Base-by-base conservation (phyloP, 2,329 filamentous ascomycete species). In the Phyllosticta capitalensis region DNA sequence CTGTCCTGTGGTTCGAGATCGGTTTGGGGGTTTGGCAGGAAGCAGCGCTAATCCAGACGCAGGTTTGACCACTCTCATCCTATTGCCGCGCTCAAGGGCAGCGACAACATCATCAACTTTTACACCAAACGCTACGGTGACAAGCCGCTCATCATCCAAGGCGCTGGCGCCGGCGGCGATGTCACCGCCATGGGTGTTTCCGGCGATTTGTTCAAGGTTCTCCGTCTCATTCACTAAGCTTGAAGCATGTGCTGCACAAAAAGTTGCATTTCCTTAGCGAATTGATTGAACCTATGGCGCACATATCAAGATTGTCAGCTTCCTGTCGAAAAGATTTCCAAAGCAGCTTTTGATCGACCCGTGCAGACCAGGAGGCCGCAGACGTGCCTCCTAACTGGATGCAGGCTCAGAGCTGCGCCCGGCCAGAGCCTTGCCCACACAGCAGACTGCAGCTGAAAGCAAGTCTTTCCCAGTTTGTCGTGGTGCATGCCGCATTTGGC, bases 91-190 rank as follows among this genome's bases (percentile, higher is more conserved):
- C 81, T 99, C 61, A 95, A 96, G 82, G 94, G 94, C 38, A 97
- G 92, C 74, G 94, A 97, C 73, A 99, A 99, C 79, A 95, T 99
- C 72, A 96, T 99, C 71, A 95, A 87, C 79, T 96, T 99, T 80
- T 95, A 96, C 76, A 99, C 94, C 5, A 88, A 95, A 80, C 83
- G 94, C 68, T 99, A 99, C 71, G 91, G 91, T 61, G 82, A 80
- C 71, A 95, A 92, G 75, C 92, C 94, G 51, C 79, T 99, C 63
- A 96, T 96, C 70, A 84, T 99, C 64, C 92, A 97, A 78, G 94
- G 94, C 61, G 91, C 90, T 38, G 94, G 77, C 62, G 94, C 94
- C 24, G 94, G 94, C 67, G 92, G 89, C 64, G 92, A 96, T 52
- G 91, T 97, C 57, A 99, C 94, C 33, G 94, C 94, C 26, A 97